Base-by-base conservation (phyloP, 2,329 filamentous ascomycete species). In the Phialocephala subalpina region DNA sequence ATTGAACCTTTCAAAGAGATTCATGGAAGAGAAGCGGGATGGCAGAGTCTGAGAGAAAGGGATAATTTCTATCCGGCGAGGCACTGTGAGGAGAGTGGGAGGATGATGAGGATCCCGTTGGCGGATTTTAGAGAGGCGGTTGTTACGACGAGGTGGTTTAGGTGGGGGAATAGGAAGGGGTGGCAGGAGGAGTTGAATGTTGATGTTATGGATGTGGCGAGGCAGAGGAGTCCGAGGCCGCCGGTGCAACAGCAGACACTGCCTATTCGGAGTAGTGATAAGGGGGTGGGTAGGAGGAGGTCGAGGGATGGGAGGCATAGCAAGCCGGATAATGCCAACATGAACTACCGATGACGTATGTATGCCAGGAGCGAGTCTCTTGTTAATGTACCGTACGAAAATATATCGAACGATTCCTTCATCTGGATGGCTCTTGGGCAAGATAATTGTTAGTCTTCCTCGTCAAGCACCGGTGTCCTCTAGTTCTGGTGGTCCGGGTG, bases 151-250 rank as follows among this genome's bases (percentile, higher is more conserved):
- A 27, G 49, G 14, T 53, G 49, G 49, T 53, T 53, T 53, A 18
- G 49, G 4, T 53, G 49, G 49, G 49, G 49, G 8, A 53, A 53
- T 53, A 53, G 49, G 27, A 53, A 53, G 25, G 49, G 49, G 12
- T 53, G 49, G 49, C 49, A 53, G 18, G 49, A 53, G 22, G 49
- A 53, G 49, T 18, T 53, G 25, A 53, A 53, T 29, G 49, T 53
- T 53, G 49, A 53, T 53, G 49, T 53, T 53, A 14, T 53, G 18
- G 49, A 53, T 53, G 29, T 53, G 22, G 14, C 29, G 7, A 18
- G 22, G 14, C 49, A 29, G 22, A 18, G 27, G 49, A 53, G 49
- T 53, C 22, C 49, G 27, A 14, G 25, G 6, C 49, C 25, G 14
- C 6, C 14, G 4, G 11, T 53, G 25, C 49, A 49, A 22, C 29